Conservation (phyloP, 495 filamentous ascomycete genomes). For the Melanomma pulvis-pyrius region DNA sequence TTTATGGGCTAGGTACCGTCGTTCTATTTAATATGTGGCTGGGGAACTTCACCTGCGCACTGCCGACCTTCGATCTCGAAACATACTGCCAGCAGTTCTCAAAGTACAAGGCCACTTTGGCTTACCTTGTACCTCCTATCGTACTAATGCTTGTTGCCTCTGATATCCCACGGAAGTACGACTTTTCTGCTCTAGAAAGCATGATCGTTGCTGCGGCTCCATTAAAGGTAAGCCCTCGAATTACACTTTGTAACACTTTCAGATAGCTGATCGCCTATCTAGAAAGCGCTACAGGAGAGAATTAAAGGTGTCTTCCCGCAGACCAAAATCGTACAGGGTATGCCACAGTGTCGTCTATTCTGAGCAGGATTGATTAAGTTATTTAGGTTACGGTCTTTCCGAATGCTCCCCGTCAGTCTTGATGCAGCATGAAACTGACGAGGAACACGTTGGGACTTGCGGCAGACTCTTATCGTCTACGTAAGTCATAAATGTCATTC, state of each 20-base stretch:
- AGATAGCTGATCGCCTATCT: background rate
- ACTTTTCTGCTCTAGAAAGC: constrained; percentile 22
- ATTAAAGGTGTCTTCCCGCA: constrained; percentile 17
- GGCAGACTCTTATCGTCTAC: constrained; percentile 13
- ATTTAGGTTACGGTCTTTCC: constrained; percentile 19
- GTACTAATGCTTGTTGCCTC: constrained; percentile 19
- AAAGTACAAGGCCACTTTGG: constrained; percentile 18
- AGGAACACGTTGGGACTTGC: constrained; percentile 15
- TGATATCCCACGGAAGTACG: constrained; percentile 16
- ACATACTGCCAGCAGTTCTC: constrained; percentile 25
- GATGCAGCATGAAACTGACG: constrained; percentile 17
- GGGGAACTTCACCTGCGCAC: constrained; percentile 21
- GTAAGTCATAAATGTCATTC: background rate
- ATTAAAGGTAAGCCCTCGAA: background rate
- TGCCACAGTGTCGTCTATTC: background rate
- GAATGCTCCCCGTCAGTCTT: constrained; percentile 20
- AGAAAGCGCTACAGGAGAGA: constrained; percentile 20
- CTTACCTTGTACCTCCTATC: constrained; percentile 24
- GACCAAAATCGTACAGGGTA: constrained; percentile 24
- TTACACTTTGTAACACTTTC: background rate
- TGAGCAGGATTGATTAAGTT: background rate
- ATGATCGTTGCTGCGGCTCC: constrained; percentile 25
- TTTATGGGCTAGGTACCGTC: constrained; percentile 21
- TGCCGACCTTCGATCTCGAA: constrained; percentile 20
- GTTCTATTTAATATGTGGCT: constrained; percentile 19